Conservation (phyloP, 371 early-diverging fungal genomes). For the Mycotypha africana region DNA sequence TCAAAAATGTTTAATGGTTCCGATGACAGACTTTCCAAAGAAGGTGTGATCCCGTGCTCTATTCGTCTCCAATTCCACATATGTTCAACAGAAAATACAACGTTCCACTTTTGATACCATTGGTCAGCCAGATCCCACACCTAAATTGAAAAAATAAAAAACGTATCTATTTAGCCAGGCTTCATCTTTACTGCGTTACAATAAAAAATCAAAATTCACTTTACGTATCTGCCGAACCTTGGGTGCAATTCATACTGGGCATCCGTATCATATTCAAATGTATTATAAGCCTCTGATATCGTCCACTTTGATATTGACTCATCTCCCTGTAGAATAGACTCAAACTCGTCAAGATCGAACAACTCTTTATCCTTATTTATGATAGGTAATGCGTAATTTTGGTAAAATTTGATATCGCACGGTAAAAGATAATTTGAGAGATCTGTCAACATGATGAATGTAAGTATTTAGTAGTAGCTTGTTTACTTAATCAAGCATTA, state of each 20-base stretch:
- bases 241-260: constrained; percentile 41
- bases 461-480: no score
- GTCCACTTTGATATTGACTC: constrained; percentile 8
- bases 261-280: constrained; percentile 23
- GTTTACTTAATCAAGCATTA: no score
- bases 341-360: constrained; percentile 36
- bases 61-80: constrained; percentile 40
- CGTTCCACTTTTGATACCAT: constrained; percentile 44
- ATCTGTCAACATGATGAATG: constrained; percentile 11
- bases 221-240: constrained; percentile 40
- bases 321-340: constrained; percentile 12
- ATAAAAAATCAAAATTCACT: no score
- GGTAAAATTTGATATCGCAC: constrained; percentile 32
- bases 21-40: constrained; percentile 3
- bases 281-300: constrained; percentile 12
- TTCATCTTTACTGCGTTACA: neutral
- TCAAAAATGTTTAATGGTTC: constrained; percentile 10
- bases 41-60: constrained; percentile 14
- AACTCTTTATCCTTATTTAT: constrained; percentile 17
- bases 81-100: constrained; percentile 38
- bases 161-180: neutral
- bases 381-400: constrained; percentile 28
- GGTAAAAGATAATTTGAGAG: constrained; percentile 27
- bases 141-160: constrained; percentile 8
- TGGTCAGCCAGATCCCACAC: constrained; percentile 44